Conservation (phyloP, 148 eudicot genomes). For the Arbutus unedo region DNA sequence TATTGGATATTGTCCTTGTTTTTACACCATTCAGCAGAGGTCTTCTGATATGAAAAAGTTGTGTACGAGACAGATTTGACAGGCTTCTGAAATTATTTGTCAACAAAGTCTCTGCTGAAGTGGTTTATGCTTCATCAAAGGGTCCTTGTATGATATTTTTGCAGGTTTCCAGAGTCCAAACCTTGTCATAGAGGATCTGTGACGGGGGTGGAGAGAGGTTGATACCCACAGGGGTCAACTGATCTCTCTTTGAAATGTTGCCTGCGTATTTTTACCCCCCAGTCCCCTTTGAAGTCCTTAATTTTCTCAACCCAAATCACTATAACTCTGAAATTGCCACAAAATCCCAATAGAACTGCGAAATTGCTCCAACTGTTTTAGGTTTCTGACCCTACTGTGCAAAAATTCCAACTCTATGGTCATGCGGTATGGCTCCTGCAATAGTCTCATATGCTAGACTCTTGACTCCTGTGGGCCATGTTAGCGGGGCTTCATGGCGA, state of each 20-base stretch:
- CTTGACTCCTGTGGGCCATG: too few relatives aligned
- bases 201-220: neutral
- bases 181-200: slow-evolving; percentile 1
- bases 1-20: neutral
- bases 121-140: neutral
- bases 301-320: neutral
- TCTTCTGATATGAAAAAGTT: neutral
- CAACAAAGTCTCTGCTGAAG: neutral
- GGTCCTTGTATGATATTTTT: neutral
- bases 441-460: too few relatives aligned
- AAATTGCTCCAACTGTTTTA: too few relatives aligned
- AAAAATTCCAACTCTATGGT: too few relatives aligned
- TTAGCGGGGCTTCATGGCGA: too few relatives aligned
- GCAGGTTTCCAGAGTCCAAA: neutral
- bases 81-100: neutral
- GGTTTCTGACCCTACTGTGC: too few relatives aligned
- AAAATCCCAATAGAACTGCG: too few relatives aligned
- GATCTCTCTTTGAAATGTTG: neutral
- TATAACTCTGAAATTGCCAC: too few relatives aligned
- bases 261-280: neutral
- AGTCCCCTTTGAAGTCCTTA: neutral
- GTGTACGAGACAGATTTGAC: neutral
- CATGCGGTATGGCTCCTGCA: too few relatives aligned
- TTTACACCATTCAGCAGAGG: neutral
- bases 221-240: neutral